Percentiles rank a stretch among this genome's conserved stretches.
phyloP scores from a whole-genome alignment of 306 rosid species.

The Cicer chorassanicum region DNA sequence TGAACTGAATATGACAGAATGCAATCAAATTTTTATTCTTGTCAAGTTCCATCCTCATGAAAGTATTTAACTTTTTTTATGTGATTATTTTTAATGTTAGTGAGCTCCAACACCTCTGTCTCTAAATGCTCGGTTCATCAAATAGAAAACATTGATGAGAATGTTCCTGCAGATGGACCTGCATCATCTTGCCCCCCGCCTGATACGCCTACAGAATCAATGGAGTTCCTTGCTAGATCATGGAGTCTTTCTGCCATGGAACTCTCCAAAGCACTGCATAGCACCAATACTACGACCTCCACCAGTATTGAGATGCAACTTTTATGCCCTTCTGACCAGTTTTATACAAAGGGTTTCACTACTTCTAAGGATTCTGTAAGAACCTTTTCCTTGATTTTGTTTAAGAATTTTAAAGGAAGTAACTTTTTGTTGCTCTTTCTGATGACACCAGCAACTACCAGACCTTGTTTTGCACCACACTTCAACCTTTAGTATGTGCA shows the following conservation, averaged over 20 bases:
- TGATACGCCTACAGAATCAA: constrained; percentile 92
- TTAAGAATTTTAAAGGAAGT: constrained; percentile 25
- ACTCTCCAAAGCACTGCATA: constrained; percentile 81
- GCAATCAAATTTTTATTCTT: constrained; percentile 10
- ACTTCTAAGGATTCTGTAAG: constrained; percentile 73
- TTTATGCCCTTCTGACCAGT: constrained; percentile 47
- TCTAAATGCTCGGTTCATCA: constrained; percentile 60
- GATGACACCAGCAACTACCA: too few relatives aligned
- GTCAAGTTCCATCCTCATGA: constrained; percentile 32
- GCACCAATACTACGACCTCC: constrained; percentile 48
- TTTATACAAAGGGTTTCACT: constrained; percentile 41
- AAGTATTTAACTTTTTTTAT: constrained; percentile 26
- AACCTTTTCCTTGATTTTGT: constrained; percentile 32
- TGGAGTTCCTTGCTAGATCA: constrained; percentile 96
- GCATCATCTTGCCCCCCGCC: constrained; percentile 60
- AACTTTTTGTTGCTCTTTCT: too few relatives aligned
- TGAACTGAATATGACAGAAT: constrained; percentile 24
- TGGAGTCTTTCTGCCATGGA: constrained; percentile 95
- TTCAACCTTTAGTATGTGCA: neutral
- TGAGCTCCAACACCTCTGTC: constrained; percentile 56
- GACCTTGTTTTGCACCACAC: neutral
- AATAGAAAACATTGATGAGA: constrained; percentile 85
- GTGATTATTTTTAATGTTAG: constrained; percentile 50
- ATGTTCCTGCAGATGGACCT: constrained; percentile 56
- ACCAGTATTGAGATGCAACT: constrained; percentile 52